These are phyloP conservation scores for Protostelium mycophagum DNA, from an alignment of 78 protist genomes.

Conservation along the genomic window DNA sequence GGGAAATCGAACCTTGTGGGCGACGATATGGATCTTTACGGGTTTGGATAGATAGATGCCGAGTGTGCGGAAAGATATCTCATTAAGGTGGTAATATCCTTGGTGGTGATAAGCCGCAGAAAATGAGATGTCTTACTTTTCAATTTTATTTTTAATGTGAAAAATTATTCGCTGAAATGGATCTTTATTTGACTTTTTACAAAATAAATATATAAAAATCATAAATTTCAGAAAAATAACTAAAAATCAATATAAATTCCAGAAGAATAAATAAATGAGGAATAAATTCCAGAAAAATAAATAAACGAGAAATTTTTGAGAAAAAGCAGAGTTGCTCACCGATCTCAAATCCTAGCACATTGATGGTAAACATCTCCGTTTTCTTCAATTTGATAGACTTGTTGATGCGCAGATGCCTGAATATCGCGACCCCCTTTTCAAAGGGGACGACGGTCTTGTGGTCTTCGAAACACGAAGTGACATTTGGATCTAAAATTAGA, in stretches of 20 bases:
- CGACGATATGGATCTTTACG: not conserved
- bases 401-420: not conserved
- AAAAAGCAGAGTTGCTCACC: no score
- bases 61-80: not conserved
- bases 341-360: not conserved
- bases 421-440: not conserved
- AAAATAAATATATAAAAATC: no score
- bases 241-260: no score
- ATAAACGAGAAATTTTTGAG: no score
- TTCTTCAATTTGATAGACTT: not conserved
- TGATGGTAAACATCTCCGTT: not conserved
- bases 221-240: no score
- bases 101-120: not conserved
- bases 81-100: no score
- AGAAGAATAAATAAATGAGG: not conserved
- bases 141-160: no score
- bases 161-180: no score
- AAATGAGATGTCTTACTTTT: no score
- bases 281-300: no score
- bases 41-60: not conserved
- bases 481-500: not conserved
- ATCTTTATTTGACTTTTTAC: no score
- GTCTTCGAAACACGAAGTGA: not conserved
- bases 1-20: no score
- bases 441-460: not conserved